Evolutionary conservation across 192 early-diverging fungal genomes (phyloP).

Genomic region (Chytriomyces confervae): DNA sequence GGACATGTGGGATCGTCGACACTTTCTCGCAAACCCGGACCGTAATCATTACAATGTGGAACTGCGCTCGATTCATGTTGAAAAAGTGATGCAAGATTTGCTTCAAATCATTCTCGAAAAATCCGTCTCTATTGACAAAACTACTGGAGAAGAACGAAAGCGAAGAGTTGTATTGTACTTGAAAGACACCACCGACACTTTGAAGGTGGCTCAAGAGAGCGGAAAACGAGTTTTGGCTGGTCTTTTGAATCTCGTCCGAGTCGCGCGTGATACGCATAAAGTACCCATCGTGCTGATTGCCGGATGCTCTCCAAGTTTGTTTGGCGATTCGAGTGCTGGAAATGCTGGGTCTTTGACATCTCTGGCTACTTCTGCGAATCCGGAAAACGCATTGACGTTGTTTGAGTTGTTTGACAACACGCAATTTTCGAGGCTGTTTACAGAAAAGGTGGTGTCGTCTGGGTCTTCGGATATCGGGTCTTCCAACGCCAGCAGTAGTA

Average conservation of each 20-base stretch:
- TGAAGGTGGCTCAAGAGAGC: conserved; percentile 31
- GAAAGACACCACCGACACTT: conserved; percentile 48
- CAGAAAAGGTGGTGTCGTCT: conserved; percentile 5
- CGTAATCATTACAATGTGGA: conserved; percentile 21
- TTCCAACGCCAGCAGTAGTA: background rate
- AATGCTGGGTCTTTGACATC: background rate
- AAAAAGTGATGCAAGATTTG: conserved; percentile 21
- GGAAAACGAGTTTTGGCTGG: conserved; percentile 36
- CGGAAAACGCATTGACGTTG: background rate
- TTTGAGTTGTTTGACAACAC: conserved; percentile 7
- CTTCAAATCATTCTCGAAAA: conserved; percentile 24
- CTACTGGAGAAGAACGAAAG: background rate
- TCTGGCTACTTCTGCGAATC: background rate
- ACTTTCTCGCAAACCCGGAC: background rate
- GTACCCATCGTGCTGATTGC: conserved; percentile 45
- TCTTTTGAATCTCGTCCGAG: conserved; percentile 39
- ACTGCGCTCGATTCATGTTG: conserved; percentile 31
- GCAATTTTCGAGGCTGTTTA: background rate
- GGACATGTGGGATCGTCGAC: conserved; percentile 16
- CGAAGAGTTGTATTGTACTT: conserved; percentile 36
- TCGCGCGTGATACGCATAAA: conserved; percentile 8
- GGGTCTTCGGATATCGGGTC: conserved; percentile 3
- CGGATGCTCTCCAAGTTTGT: conserved; percentile 41
- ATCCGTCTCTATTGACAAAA: background rate
- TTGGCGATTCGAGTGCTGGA: background rate